A percentile compares a stretch with the other conserved stretches of the same genome.
phyloP scores from a whole-genome alignment of 1,284 basidiomycete species.

The Fomitopsis schrenkii region DNA sequence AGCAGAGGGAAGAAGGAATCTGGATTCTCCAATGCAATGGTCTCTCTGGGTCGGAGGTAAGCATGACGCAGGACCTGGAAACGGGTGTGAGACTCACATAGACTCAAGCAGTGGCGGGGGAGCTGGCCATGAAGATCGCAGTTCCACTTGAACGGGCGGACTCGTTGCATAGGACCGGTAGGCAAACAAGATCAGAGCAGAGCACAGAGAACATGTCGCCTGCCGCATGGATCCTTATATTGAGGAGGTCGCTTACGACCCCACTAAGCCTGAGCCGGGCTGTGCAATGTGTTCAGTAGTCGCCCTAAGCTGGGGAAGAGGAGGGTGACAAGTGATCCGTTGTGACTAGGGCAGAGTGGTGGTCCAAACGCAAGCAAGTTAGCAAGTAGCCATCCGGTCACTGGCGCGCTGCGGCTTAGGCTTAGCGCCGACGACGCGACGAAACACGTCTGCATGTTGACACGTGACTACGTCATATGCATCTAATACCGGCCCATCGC shows the following conservation, averaged over 20 bases:
- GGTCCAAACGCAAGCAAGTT: too few relatives aligned
- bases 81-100: conserved; percentile 51
- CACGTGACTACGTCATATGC: neutral
- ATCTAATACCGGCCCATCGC: too few relatives aligned
- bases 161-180: conserved; percentile 4
- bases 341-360: too few relatives aligned
- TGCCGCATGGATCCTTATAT: neutral
- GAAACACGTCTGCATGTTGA: neutral
- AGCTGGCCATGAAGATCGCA: conserved; percentile 79
- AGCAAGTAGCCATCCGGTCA: too few relatives aligned
- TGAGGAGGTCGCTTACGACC: too few relatives aligned
- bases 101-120: conserved; percentile 78
- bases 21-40: conserved; percentile 60
- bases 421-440: neutral
- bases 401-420: too few relatives aligned
- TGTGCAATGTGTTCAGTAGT: too few relatives aligned
- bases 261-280: too few relatives aligned
- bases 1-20: conserved; percentile 68
- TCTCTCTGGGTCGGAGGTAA: conserved; percentile 41
- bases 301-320: too few relatives aligned
- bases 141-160: conserved; percentile 73
- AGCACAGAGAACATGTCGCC: neutral
- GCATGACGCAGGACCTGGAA: neutral
- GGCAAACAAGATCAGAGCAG: neutral
- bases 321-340: too few relatives aligned